Conservation (phyloP, 495 filamentous ascomycete species). For the Penicillium dipodomyicola region DNA sequence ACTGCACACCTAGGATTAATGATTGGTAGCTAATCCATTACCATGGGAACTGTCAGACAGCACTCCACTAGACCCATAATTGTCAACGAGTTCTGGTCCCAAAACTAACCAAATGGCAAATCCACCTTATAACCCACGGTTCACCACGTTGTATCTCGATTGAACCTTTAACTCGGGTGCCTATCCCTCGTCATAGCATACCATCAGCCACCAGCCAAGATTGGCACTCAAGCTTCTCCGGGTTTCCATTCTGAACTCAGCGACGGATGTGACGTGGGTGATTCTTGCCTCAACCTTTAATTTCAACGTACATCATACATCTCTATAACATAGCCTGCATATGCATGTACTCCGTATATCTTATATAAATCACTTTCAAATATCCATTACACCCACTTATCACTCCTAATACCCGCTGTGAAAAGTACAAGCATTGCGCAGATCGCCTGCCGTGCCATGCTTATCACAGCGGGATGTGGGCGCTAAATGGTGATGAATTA, state of each 20-base stretch:
- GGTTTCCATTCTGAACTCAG: neutral
- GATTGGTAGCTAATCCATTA: no score
- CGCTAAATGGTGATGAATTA: neutral
- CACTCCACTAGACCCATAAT: no score
- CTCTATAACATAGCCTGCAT: no score
- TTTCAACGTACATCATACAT: neutral
- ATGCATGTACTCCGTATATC: no score
- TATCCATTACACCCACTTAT: neutral
- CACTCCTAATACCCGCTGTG: neutral
- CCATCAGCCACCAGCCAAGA: neutral
- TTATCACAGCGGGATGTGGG: neutral
- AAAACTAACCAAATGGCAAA: no score
- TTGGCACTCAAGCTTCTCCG: conserved; percentile 5
- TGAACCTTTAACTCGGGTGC: neutral
- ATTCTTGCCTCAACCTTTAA: neutral
- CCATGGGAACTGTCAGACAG: no score
- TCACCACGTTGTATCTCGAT: neutral
- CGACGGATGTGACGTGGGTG: neutral
- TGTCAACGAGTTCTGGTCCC: no score
- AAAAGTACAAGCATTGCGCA: neutral
- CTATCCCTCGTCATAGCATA: neutral
- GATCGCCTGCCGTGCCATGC: conserved; percentile 4
- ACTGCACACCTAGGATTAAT: no score
- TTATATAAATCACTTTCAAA: no score
- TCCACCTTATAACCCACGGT: neutral